Percentiles rank a stretch among this genome's conserved stretches.
Conservation (phyloP, 176 grass and related monocot genomes). For the Echinochloa phyllopogon region DNA sequence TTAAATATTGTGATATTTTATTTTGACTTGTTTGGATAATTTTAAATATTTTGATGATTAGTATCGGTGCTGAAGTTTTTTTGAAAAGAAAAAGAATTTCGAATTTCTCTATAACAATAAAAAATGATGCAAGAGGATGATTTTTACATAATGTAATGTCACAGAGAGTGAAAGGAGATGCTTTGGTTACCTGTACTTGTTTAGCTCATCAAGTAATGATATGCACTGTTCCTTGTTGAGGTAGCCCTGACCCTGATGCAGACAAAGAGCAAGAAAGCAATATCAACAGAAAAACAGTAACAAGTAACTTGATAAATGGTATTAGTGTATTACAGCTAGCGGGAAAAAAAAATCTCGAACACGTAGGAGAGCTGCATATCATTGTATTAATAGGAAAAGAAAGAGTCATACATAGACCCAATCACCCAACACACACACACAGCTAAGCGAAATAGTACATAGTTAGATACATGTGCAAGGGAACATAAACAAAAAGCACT, state of each 20-base stretch:
- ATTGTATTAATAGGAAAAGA: no score
- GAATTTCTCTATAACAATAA: not conserved
- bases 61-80: not conserved
- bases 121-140: conserved; percentile 37
- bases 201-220: conserved; percentile 87
- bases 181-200: conserved; percentile 77
- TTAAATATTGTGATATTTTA: no score
- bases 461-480: not conserved
- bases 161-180: conserved; percentile 13
- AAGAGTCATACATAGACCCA: no score
- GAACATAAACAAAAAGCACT: conserved; percentile 53
- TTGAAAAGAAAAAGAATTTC: not conserved
- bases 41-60: not conserved
- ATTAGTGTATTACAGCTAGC: not conserved
- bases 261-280: conserved; percentile 29
- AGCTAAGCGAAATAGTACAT: not conserved
- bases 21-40: no score
- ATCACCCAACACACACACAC: no score
- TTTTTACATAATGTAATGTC: conserved; percentile 27
- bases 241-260: conserved; percentile 64
- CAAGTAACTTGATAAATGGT: conserved; percentile 6
- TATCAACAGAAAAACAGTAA: conserved; percentile 41
- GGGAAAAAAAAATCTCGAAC: no score
- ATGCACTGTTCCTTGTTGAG: conserved; percentile 83
- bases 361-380: no score